Evolutionary conservation across 345 rosid genomes (phyloP).

Genomic region (Lepidium aucheri): DNA sequence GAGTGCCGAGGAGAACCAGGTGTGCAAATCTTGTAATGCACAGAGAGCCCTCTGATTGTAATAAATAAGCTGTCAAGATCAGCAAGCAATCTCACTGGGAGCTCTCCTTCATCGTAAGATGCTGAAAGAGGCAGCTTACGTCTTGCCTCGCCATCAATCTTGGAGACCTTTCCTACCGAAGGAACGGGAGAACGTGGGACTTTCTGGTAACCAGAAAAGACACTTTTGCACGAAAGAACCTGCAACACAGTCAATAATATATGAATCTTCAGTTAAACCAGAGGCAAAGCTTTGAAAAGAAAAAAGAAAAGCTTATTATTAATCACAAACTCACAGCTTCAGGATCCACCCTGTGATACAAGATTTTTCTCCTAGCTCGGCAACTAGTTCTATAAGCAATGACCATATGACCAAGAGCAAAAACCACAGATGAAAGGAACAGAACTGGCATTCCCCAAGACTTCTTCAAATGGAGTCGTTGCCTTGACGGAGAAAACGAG

Average conservation of each 20-base stretch:
- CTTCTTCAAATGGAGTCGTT: constrained; percentile 72
- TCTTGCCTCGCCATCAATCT: constrained; percentile 61
- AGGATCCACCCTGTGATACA: constrained; percentile 81
- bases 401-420: constrained; percentile 90
- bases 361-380: constrained; percentile 77
- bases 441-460: constrained; percentile 99
- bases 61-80: constrained; percentile 77
- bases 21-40: constrained; percentile 77
- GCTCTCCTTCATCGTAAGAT: constrained; percentile 52
- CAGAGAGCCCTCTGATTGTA: constrained; percentile 50
- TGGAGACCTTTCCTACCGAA: constrained; percentile 49
- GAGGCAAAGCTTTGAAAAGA: background rate
- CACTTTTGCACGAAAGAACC: constrained; percentile 82
- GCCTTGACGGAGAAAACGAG: constrained; percentile 55
- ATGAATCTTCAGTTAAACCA: background rate
- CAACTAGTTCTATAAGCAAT: constrained; percentile 93
- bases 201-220: constrained; percentile 78
- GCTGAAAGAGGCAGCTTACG: constrained; percentile 42
- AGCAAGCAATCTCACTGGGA: constrained; percentile 62
- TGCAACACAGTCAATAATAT: constrained; percentile 17
- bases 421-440: constrained; percentile 81
- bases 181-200: constrained; percentile 94
- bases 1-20: constrained; percentile 53
- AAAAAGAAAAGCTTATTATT: background rate
- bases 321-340: constrained; percentile 59